Base-by-base conservation (phyloP, 805 yeast species). In the Myxozyma melibiosi region DNA sequence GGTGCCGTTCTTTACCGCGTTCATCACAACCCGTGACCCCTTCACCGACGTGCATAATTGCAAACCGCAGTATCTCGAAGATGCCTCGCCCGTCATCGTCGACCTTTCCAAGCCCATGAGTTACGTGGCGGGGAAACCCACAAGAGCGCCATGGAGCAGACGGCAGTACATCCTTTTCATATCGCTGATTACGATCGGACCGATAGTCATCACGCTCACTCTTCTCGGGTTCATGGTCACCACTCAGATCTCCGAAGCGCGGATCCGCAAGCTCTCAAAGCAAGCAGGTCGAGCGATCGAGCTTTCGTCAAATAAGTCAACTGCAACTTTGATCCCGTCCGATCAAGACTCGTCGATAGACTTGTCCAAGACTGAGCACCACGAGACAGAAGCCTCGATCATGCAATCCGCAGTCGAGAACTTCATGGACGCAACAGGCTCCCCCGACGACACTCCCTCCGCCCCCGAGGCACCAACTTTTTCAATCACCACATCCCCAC, bases 1-100 rank as follows among this genome's bases (percentile, higher is more conserved):
- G 0, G 98, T 91, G 6, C 85, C 92, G 14, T 92, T 90, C 70
- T 88, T 83, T 73, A 89, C 97, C 0, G 78, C 96, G 0, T 90
- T 77, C 70, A 85, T 92, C 56, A 78, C 92, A 2, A 78, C 84
- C 30, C 80, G 78, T 58, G 83, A 88, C 53, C 96, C 96, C 1
- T 90, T 90, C 68, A 84, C 84, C 0, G 67, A 69, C 1, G 72
- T 77, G 4, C 39, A 39, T 3, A 35, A 55, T 20, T 54, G 44
- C 50, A 24, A 33, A 34, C 60, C 58, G 6, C 44, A 28, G 13
- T 49, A 58, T 24, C 13, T 30, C 2, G 52, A 27, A 1, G 16
- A 33, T 1, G 39, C 47, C 20, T 20, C 30, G 20, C 55, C 62
- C 14, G 53, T 47, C 16, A 47, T 62, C 16, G 16, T 57, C 22